Percentiles rank a stretch among this genome's conserved stretches.
phyloP scores from a whole-genome alignment of 2,329 filamentous ascomycete species.

The Zasmidium cellare region DNA sequence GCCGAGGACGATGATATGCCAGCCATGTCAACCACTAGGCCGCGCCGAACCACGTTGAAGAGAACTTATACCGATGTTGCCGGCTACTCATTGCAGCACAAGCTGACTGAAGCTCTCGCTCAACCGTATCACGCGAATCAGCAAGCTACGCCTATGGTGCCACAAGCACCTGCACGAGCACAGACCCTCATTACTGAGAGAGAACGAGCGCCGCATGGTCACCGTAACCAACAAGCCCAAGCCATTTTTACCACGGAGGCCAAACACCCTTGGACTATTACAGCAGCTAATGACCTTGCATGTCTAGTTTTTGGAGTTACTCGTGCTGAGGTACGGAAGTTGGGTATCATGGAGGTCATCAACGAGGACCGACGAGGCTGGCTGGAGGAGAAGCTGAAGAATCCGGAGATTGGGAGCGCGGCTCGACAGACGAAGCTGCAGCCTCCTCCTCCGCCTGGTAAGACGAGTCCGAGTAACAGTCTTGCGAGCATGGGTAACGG shows the following conservation, averaged over 20 bases:
- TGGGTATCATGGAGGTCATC: conserved; percentile 94
- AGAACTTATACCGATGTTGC: conserved; percentile 85
- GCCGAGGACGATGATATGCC: conserved; percentile 20
- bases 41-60: conserved; percentile 56
- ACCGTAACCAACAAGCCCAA: conserved; percentile 90
- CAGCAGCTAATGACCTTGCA: conserved; percentile 92
- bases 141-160: conserved; percentile 43
- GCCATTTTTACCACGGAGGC: conserved; percentile 97
- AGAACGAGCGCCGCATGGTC: conserved; percentile 65
- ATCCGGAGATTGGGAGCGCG: conserved; percentile 51
- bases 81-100: conserved; percentile 73
- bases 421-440: conserved; percentile 22
- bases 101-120: conserved; percentile 79
- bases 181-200: conserved; percentile 37
- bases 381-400: conserved; percentile 80
- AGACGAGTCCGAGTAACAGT: conserved; percentile 39
- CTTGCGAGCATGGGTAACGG: conserved; percentile 70
- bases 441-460: conserved; percentile 31
- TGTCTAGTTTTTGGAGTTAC: conserved; percentile 99
- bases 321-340: conserved; percentile 88
- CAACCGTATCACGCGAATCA: conserved; percentile 71
- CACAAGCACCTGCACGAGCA: conserved; percentile 34
- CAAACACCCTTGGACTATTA: conserved; percentile 88
- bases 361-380: conserved; percentile 84
- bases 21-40: conserved; percentile 45